A percentile compares a stretch with the other conserved stretches of the same genome.
Conservation (phyloP, 2,329 filamentous ascomycete genomes). For the Chrysoporthe cubensis region DNA sequence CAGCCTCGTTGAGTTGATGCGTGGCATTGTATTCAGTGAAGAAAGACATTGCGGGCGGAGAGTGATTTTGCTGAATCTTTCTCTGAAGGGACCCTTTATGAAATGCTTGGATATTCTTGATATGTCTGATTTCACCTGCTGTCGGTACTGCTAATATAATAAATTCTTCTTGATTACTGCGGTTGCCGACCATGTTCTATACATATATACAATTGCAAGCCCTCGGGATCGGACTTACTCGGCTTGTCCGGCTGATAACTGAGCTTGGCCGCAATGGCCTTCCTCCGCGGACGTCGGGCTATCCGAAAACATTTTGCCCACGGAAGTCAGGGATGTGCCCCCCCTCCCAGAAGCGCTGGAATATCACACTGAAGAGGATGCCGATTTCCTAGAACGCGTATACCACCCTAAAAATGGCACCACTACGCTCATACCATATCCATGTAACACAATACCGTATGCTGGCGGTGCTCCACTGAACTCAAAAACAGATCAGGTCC, state of each 20-base stretch:
- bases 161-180: neutral
- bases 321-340: no score
- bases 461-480: no score
- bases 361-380: no score
- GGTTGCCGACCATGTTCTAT: neutral
- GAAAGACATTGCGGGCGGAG: constrained; percentile 14
- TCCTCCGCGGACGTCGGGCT: constrained; percentile 3
- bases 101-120: neutral
- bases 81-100: neutral
- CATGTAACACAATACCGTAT: no score
- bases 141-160: neutral
- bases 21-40: constrained; percentile 6
- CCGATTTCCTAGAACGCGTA: no score
- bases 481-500: no score
- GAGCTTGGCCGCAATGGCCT: neutral
- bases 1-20: neutral
- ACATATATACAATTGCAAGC: neutral
- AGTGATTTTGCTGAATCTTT: neutral
- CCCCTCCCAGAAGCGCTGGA: no score
- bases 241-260: constrained; percentile 3
- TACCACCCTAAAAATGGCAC: no score
- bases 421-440: no score
- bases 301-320: neutral
- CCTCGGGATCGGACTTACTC: constrained; percentile 12
- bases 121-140: neutral